Evolutionary conservation across 257 asterid genomes (phyloP).

Genomic region (Ajuga chamaepitys): DNA sequence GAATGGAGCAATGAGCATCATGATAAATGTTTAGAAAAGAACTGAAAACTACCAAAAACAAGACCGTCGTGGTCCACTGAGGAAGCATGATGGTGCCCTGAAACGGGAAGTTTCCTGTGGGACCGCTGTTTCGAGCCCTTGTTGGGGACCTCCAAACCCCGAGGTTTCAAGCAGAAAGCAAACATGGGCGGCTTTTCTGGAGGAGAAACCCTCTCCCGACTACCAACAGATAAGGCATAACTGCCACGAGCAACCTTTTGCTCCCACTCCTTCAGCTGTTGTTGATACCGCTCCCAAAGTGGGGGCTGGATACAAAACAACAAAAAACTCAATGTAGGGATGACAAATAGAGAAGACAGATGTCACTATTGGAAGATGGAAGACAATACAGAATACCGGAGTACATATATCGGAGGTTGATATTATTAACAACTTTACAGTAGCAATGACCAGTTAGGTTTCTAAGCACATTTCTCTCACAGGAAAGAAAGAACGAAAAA

Average conservation of each 20-base stretch:
- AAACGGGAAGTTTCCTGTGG: conserved; percentile 61
- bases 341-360: neutral
- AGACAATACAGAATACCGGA: neutral
- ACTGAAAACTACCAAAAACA: conserved; percentile 37
- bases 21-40: neutral
- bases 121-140: conserved; percentile 88
- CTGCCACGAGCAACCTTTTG: conserved; percentile 41
- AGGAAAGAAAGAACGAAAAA: neutral
- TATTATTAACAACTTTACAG: neutral
- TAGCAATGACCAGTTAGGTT: neutral
- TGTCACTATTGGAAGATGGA: neutral
- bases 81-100: conserved; percentile 55
- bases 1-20: neutral
- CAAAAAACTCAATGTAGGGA: conserved; percentile 6
- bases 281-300: conserved; percentile 83
- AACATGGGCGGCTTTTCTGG: conserved; percentile 85
- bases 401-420: neutral
- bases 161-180: conserved; percentile 90
- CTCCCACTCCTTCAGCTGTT: conserved; percentile 88
- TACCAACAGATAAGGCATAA: conserved; percentile 33
- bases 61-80: conserved; percentile 58
- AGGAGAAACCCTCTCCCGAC: conserved; percentile 43
- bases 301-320: conserved; percentile 65
- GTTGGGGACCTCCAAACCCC: conserved; percentile 84
- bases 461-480: neutral